phyloP scores from a whole-genome alignment of 768 basidiomycete genomes.

The Trametes maxima region DNA sequence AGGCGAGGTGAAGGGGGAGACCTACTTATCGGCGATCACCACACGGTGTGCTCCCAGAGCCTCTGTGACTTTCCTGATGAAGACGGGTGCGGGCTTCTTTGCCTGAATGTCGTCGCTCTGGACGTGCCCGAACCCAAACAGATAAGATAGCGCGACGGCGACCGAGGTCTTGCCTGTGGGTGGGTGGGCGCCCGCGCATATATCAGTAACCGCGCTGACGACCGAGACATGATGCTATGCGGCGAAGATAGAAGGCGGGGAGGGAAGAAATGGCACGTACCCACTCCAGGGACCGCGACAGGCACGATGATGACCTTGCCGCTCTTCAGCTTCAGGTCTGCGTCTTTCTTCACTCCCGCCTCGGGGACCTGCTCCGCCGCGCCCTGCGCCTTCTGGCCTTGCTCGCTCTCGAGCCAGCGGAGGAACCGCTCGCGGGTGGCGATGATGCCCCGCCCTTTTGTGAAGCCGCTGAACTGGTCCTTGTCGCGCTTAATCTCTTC shows the following conservation, averaged over 20 bases:
- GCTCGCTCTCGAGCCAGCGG: slow-evolving; percentile 57
- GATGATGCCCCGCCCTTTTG: slow-evolving; percentile 83
- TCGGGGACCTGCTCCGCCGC: slow-evolving; percentile 35
- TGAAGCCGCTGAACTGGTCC: slow-evolving; percentile 60
- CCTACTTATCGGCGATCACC: slow-evolving; percentile 92
- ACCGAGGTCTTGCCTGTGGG: slow-evolving; percentile 85
- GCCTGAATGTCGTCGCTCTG: slow-evolving; percentile 88
- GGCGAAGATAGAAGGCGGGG: not conserved
- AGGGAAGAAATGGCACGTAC: slow-evolving; percentile 46
- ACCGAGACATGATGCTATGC: not conserved
- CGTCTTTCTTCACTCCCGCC: slow-evolving; percentile 27
- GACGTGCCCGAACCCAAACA: slow-evolving; percentile 89
- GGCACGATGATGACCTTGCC: slow-evolving; percentile 87
- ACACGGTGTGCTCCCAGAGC: slow-evolving; percentile 68
- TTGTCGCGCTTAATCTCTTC: slow-evolving; percentile 68
- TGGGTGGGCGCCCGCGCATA: not conserved
- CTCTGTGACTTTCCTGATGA: slow-evolving; percentile 69
- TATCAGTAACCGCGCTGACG: not conserved
- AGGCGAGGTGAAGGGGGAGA: slow-evolving; percentile 8
- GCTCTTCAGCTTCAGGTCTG: slow-evolving; percentile 38
- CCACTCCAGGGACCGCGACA: slow-evolving; percentile 90
- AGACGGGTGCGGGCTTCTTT: slow-evolving; percentile 72
- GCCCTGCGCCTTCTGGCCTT: slow-evolving; percentile 39
- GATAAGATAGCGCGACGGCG: slow-evolving; percentile 70
- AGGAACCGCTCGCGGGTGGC: slow-evolving; percentile 79